Evolutionary conservation across 2,329 filamentous ascomycete genomes (phyloP).

Genomic region (Arthrobotrys pseudoclavata): DNA sequence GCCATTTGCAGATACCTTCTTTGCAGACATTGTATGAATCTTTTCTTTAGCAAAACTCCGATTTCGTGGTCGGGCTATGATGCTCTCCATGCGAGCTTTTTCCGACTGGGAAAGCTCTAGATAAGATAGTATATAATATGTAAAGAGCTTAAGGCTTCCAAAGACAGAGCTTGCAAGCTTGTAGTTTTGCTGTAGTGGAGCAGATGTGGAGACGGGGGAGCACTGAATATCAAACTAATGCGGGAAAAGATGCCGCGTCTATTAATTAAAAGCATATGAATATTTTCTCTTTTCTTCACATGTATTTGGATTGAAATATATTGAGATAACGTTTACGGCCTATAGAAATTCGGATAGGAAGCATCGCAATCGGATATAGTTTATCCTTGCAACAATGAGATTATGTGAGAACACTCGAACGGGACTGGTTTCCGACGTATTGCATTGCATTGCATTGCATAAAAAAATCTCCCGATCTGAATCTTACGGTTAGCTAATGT

Average conservation of each 20-base stretch:
- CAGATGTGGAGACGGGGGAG: neutral
- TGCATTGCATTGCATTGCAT: conserved; percentile 18
- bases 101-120: conserved; percentile 5
- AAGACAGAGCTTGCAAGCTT: neutral
- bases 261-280: conserved; percentile 15
- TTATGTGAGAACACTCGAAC: conserved; percentile 14
- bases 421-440: conserved; percentile 11
- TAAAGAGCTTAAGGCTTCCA: neutral
- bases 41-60: conserved; percentile 6
- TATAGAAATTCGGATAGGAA: neutral
- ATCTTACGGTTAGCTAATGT: neutral
- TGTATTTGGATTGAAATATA: conserved; percentile 20
- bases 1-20: conserved; percentile 4
- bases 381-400: conserved; percentile 3
- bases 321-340: conserved; percentile 15
- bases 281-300: neutral
- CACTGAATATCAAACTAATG: neutral
- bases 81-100: conserved; percentile 15
- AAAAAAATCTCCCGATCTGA: conserved; percentile 8
- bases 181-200: neutral
- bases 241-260: conserved; percentile 17
- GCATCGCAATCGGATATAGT: neutral
- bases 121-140: conserved; percentile 19
- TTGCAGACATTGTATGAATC: conserved; percentile 3
- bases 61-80: conserved; percentile 12